Percentiles rank a stretch among this genome's conserved stretches.
phyloP scores from a whole-genome alignment of 345 rosid genomes.

The Aquilaria sinensis region DNA sequence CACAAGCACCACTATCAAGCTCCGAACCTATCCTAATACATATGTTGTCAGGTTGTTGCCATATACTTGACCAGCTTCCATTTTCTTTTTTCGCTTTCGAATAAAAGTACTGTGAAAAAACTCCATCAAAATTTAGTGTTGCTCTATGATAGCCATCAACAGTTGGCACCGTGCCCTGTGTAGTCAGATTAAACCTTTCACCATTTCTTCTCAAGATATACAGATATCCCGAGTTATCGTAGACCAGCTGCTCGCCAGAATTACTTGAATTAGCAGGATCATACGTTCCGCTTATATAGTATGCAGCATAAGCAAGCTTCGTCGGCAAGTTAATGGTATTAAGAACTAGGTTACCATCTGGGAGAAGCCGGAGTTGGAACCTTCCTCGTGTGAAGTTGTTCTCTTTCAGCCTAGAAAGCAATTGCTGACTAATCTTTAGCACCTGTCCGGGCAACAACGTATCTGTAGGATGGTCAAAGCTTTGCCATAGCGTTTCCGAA shows the following conservation, averaged over 20 bases:
- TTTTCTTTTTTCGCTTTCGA: slow-evolving; percentile 10
- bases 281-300: background rate
- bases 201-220: slow-evolving; percentile 6
- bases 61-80: slow-evolving; percentile 10
- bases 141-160: slow-evolving; percentile 19
- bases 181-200: background rate
- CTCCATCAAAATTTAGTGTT: slow-evolving; percentile 26
- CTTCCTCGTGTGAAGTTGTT: slow-evolving; percentile 16
- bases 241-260: slow-evolving; percentile 7
- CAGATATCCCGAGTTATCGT: slow-evolving; percentile 9
- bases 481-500: slow-evolving; percentile 16
- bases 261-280: background rate
- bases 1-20: slow-evolving; percentile 26
- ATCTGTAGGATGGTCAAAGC: slow-evolving; percentile 24
- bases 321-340: slow-evolving; percentile 16
- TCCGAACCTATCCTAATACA: background rate
- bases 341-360: slow-evolving; percentile 7
- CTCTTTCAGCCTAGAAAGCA: slow-evolving; percentile 12
- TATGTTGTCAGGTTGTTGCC: slow-evolving; percentile 18
- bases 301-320: background rate
- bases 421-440: background rate
- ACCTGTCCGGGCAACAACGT: slow-evolving; percentile 26
- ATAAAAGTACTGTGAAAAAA: slow-evolving; percentile 21
- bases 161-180: background rate
- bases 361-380: slow-evolving; percentile 15